These are phyloP conservation scores for Smithsoniella earleae DNA, from an alignment of 163 green algal species.

Conservation along the genomic window DNA sequence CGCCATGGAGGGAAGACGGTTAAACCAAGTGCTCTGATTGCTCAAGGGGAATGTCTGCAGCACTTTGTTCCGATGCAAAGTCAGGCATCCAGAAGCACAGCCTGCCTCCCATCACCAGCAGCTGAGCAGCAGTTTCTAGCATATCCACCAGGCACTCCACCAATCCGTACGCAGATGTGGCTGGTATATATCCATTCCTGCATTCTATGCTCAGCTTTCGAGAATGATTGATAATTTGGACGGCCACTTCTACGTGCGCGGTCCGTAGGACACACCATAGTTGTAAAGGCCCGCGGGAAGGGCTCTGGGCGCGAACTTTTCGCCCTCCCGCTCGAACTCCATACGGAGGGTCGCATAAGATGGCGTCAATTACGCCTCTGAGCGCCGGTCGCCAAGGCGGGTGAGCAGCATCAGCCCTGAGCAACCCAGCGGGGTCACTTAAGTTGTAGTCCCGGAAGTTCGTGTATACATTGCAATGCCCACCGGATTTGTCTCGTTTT, in stretches of 20 bases:
- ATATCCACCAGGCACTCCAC: conserved; percentile 85
- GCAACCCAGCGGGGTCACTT: conserved; percentile 52
- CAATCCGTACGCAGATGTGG: conserved; percentile 66
- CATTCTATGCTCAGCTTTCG: conserved; percentile 27
- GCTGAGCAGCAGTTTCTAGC: conserved; percentile 61
- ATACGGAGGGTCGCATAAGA: conserved; percentile 92
- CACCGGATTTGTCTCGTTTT: conserved; percentile 37
- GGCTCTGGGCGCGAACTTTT: conserved; percentile 51
- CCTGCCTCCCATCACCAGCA: conserved; percentile 45
- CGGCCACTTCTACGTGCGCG: too few species aligned
- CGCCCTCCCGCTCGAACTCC: conserved; percentile 82
- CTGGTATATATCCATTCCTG: conserved; percentile 44
- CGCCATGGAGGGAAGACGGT: conserved; percentile 39
- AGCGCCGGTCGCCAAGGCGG: conserved; percentile 52
- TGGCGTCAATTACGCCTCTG: conserved; percentile 63
- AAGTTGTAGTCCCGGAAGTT: conserved; percentile 89
- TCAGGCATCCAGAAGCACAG: conserved; percentile 24
- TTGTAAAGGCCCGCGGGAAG: conserved; percentile 30
- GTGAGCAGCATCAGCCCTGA: conserved; percentile 69
- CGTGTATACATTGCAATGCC: conserved; percentile 46
- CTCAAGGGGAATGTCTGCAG: background rate
- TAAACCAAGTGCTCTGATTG: background rate
- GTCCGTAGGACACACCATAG: conserved; percentile 34
- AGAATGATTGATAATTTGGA: conserved; percentile 5
- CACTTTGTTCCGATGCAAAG: background rate